These are phyloP conservation scores for Fraxinus baroniana DNA, from an alignment of 305 asterid genomes.

Conservation along the genomic window DNA sequence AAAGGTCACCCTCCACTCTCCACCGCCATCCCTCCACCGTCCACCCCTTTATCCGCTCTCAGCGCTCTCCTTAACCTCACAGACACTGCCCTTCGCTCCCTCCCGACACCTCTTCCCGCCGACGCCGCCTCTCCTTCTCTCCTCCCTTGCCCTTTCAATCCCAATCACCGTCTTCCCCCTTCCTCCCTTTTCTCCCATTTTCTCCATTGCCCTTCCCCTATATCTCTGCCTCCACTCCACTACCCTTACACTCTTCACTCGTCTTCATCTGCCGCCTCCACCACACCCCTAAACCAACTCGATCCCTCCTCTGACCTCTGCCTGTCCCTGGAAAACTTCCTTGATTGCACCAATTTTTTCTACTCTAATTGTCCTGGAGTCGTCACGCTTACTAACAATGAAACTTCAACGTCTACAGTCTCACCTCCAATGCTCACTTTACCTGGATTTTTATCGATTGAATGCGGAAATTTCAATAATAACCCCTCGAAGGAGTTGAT, in stretches of 20 bases:
- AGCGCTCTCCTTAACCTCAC: conserved; percentile 52
- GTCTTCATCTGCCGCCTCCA: conserved; percentile 37
- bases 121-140: conserved; percentile 29
- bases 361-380: conserved; percentile 72
- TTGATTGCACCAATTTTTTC: conserved; percentile 38
- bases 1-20: conserved; percentile 23
- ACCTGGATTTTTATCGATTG: conserved; percentile 42
- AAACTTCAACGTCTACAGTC: conserved; percentile 16
- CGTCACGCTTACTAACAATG: conserved; percentile 32
- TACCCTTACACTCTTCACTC: conserved; percentile 35
- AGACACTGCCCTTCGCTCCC: conserved; percentile 43
- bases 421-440: conserved; percentile 49
- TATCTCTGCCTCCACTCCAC: conserved; percentile 28
- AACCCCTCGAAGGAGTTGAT: background rate
- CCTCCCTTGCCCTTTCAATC: conserved; percentile 62
- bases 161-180: conserved; percentile 66
- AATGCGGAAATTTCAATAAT: conserved; percentile 42
- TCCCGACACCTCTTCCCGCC: conserved; percentile 39
- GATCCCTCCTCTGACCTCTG: conserved; percentile 42
- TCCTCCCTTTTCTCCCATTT: conserved; percentile 74
- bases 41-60: conserved; percentile 41
- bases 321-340: conserved; percentile 49
- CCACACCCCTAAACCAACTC: conserved; percentile 24
- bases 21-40: conserved; percentile 20
- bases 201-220: conserved; percentile 57